phyloP scores from a whole-genome alignment of 2,329 filamentous ascomycete genomes.

The Fusarium oxysporum region DNA sequence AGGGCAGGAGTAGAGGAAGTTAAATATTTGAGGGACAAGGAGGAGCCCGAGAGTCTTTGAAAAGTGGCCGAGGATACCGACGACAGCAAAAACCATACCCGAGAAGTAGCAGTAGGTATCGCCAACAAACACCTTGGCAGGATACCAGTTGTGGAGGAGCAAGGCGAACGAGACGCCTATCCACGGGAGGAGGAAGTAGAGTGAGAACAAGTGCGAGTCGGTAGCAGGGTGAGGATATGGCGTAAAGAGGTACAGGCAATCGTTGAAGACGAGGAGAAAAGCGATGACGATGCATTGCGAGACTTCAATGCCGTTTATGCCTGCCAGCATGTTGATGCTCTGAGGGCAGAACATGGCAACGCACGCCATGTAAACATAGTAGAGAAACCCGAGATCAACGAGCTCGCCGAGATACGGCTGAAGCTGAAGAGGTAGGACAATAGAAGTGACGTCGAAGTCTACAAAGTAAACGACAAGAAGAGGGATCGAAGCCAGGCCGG shows the following conservation, averaged over 20 bases:
- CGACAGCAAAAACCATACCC: constrained; percentile 98
- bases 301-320: constrained; percentile 98
- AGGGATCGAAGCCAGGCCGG: constrained; percentile 91
- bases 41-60: constrained; percentile 94
- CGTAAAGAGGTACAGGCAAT: constrained; percentile 85
- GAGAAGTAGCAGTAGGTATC: constrained; percentile 99
- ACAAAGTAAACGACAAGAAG: constrained; percentile 98
- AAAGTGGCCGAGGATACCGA: constrained; percentile 96
- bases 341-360: constrained; percentile 98
- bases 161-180: constrained; percentile 91
- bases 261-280: constrained; percentile 84
- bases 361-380: constrained; percentile 97
- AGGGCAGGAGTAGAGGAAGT: constrained; percentile 92
- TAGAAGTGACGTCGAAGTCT: constrained; percentile 95
- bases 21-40: constrained; percentile 93
- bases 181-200: constrained; percentile 95
- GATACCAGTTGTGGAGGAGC: constrained; percentile 94
- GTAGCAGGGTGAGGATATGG: constrained; percentile 92
- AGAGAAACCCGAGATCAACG: constrained; percentile 82
- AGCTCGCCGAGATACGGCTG: constrained; percentile 87
- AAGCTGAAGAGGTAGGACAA: constrained; percentile 89
- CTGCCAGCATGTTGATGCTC: constrained; percentile 99
- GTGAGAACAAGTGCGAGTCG: constrained; percentile 94
- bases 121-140: constrained; percentile 93
- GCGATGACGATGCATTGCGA: constrained; percentile 94